Evolutionary conservation across 2,329 filamentous ascomycete genomes (phyloP).

Genomic region (Fusarium illudens): DNA sequence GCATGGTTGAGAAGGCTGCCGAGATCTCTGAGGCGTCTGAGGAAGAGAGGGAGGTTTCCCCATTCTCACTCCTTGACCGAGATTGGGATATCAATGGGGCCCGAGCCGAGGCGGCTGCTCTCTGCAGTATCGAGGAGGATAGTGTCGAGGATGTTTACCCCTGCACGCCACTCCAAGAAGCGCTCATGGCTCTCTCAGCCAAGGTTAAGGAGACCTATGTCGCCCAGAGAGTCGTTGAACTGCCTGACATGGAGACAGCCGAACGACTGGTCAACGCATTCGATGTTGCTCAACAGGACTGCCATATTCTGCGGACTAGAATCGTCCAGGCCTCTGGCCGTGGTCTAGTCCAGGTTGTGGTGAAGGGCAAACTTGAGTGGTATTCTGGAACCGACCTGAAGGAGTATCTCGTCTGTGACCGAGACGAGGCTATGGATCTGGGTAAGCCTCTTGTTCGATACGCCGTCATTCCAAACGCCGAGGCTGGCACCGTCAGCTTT

Average conservation of each 20-base stretch:
- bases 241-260: constrained; percentile 49
- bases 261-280: constrained; percentile 54
- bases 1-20: not conserved
- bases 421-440: constrained; percentile 53
- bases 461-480: constrained; percentile 49
- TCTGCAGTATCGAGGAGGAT: constrained; percentile 49
- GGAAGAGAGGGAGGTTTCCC: constrained; percentile 33
- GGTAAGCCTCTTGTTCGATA: constrained; percentile 58
- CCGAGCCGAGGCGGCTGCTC: constrained; percentile 48
- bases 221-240: constrained; percentile 57
- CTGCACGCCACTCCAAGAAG: constrained; percentile 63
- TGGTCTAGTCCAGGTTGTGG: constrained; percentile 58
- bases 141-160: constrained; percentile 62
- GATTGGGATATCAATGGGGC: constrained; percentile 48
- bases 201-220: constrained; percentile 62
- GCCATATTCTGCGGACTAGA: constrained; percentile 57
- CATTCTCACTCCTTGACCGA: constrained; percentile 52
- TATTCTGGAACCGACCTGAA: constrained; percentile 46
- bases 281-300: constrained; percentile 48
- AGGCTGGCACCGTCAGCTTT: constrained; percentile 51
- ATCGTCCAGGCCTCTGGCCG: constrained; percentile 56
- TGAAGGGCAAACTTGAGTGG: constrained; percentile 51
- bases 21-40: not conserved
- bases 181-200: constrained; percentile 61
- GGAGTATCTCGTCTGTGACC: constrained; percentile 53